Evolutionary conservation across 352 stramenopile genomes (phyloP).

Genomic region (Phytophthora ramorum): DNA sequence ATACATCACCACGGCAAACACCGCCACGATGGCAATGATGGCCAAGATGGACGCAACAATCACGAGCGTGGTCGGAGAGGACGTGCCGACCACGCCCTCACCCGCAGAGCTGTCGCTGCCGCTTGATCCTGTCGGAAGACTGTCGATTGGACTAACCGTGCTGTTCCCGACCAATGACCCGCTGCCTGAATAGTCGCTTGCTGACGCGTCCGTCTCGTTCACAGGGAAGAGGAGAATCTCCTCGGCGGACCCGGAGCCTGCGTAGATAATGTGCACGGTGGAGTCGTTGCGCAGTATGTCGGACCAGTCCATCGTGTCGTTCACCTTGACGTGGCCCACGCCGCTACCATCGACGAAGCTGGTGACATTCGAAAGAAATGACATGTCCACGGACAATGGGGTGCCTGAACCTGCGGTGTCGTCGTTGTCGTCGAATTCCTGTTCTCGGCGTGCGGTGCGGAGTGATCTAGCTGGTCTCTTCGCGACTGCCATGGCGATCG

Average conservation of each 20-base stretch:
- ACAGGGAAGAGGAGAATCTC: conserved; percentile 45
- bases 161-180: conserved; percentile 18
- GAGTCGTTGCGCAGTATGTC: conserved; percentile 45
- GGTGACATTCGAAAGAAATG: conserved; percentile 40
- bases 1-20: conserved; percentile 37
- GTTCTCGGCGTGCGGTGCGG: conserved; percentile 3
- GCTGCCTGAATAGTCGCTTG: conserved; percentile 19
- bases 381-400: conserved; percentile 33
- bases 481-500: conserved; percentile 20
- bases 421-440: conserved; percentile 15
- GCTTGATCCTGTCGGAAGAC: conserved; percentile 34
- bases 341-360: conserved; percentile 34
- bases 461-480: not conserved
- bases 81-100: conserved; percentile 18
- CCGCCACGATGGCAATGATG: conserved; percentile 34
- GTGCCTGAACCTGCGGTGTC: conserved; percentile 14
- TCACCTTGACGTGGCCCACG: conserved; percentile 44
- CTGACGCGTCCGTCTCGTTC: conserved; percentile 6
- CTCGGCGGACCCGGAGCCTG: conserved; percentile 38
- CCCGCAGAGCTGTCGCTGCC: conserved; percentile 17
- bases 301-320: conserved; percentile 42
- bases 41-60: conserved; percentile 35
- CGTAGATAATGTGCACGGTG: conserved; percentile 54
- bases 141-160: conserved; percentile 23
- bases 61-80: conserved; percentile 29